phyloP scores from a whole-genome alignment of 225 moss, liverwort and hornwort species.

The Physcomitrium patens region DNA sequence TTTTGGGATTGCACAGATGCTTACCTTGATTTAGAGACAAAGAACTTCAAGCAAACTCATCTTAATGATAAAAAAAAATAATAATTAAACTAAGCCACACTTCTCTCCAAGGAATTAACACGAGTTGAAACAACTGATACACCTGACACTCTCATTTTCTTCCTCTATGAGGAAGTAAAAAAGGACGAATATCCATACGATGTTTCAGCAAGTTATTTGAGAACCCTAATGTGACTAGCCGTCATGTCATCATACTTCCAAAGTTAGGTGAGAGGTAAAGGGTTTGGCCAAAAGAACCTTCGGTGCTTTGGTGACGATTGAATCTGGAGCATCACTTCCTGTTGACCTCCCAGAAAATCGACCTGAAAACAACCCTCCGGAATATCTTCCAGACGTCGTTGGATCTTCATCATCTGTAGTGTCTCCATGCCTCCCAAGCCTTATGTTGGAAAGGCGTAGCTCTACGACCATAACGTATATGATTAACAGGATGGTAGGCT shows the following conservation, averaged over 20 bases:
- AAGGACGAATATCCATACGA: background rate
- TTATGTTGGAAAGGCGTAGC: slow-evolving; percentile 58
- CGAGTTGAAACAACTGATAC: background rate
- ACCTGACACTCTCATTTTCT: background rate
- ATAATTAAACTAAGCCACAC: background rate
- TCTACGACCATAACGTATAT: slow-evolving; percentile 34
- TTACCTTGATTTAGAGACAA: too few species aligned
- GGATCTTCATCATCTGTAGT: slow-evolving; percentile 60
- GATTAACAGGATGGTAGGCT: background rate
- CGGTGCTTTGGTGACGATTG: slow-evolving; percentile 40
- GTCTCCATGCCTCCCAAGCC: slow-evolving; percentile 57
- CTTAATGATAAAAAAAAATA: too few species aligned
- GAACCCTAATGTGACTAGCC: too few species aligned
- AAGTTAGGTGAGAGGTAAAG: background rate
- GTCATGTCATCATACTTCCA: background rate
- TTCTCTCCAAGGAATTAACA: background rate
- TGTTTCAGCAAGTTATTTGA: background rate
- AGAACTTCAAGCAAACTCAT: too few species aligned
- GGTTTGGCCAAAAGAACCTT: slow-evolving; percentile 44
- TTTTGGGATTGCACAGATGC: too few species aligned
- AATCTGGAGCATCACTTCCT: slow-evolving; percentile 44
- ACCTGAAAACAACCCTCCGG: slow-evolving; percentile 53
- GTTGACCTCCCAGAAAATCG: slow-evolving; percentile 44
- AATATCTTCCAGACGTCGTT: slow-evolving; percentile 61
- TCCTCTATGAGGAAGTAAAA: background rate